Evolutionary conservation across 352 stramenopile genomes (phyloP).

Genomic region (Phytophthora chlamydospora): DNA sequence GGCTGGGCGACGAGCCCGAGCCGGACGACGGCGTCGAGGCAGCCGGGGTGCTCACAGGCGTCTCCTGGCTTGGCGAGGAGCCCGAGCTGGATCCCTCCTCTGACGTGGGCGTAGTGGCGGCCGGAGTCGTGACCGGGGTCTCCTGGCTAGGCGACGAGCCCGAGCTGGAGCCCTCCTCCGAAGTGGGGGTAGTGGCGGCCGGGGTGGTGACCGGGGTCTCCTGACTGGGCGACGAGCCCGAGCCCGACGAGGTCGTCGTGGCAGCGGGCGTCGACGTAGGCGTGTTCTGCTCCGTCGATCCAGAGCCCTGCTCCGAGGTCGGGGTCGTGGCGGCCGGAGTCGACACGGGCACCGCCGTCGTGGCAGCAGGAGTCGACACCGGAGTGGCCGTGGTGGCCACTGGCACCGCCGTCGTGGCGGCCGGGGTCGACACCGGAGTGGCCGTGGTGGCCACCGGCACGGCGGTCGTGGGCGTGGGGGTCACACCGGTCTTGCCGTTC

Average conservation of each 20-base stretch:
- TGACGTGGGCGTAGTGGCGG: constrained; percentile 10
- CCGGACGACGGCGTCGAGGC: neutral
- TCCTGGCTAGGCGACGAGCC: constrained; percentile 20
- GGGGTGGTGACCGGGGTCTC: constrained; percentile 4
- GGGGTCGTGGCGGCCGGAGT: constrained; percentile 1
- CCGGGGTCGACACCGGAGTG: constrained; percentile 1
- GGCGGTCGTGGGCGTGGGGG: constrained; percentile 8
- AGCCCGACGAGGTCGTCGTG: neutral
- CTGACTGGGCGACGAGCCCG: neutral
- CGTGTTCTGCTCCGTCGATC: neutral
- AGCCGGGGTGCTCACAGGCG: neutral
- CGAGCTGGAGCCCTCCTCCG: constrained; percentile 12
- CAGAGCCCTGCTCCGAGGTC: no score
- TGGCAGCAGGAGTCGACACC: constrained; percentile 2
- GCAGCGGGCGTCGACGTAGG: constrained; percentile 4
- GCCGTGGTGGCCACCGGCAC: constrained; percentile 2
- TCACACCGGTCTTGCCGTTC: constrained; percentile 24
- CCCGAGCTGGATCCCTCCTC: constrained; percentile 4
- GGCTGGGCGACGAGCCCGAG: constrained; percentile 11
- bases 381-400: constrained; percentile 6
- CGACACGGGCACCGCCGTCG: neutral
- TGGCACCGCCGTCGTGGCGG: no score
- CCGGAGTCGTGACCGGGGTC: constrained; percentile 16
- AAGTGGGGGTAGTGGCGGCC: constrained; percentile 2
- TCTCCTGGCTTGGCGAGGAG: constrained; percentile 6